Base-by-base conservation (phyloP, 2,329 filamentous ascomycete species). In the Phialemonium atrogriseum region DNA sequence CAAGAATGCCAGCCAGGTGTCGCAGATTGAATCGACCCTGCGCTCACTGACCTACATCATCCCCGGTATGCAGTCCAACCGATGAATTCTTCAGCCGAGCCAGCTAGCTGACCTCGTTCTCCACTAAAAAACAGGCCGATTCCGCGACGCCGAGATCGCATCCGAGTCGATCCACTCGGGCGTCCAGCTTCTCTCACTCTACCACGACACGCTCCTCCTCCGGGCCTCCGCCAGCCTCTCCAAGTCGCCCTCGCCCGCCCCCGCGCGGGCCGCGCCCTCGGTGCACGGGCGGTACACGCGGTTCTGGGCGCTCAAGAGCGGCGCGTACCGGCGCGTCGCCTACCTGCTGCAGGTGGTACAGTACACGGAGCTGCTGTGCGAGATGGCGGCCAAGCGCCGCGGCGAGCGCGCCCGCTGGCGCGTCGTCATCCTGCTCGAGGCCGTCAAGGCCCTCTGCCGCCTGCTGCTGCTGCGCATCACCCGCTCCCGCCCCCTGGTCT, bases 31-130 rank as follows among this genome's bases (percentile, higher is more conserved):
- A 64, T 93, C 85, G 41, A 86, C 87, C 10, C 64, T 98, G 51
- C 78, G 91, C 23, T 94, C 87, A 17, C 63, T 98, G 43, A 95
- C 89, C 28, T 98, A 98, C 56, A 87, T 98, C 43, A 91, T 96
- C 30, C 91, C 89, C 36, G 88, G 83, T 78, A 54, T 35, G 53
- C 32, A n/a, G 14, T 19, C 21, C 5, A 21, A 10, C 19, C n/a
- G n/a, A n/a, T n/a, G n/a, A n/a, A n/a, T n/a, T n/a, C n/a, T n/a
- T n/a, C n/a, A n/a, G n/a, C n/a, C n/a, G n/a, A n/a, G n/a, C n/a
- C n/a, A n/a, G n/a, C n/a, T n/a, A 6, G 10, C 27, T 36, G 10
- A 34, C 18, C 12, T 20, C 12, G 2, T 15, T 32, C 16, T 7
- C 11, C n/a, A n/a, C n/a, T n/a, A n/a, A n/a, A n/a, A n/a, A 16